A percentile compares a stretch with the other conserved stretches of the same genome.
These are phyloP conservation scores for Malus hybrid DNA, from an alignment of 331 rosid species.

Conservation along the genomic window DNA sequence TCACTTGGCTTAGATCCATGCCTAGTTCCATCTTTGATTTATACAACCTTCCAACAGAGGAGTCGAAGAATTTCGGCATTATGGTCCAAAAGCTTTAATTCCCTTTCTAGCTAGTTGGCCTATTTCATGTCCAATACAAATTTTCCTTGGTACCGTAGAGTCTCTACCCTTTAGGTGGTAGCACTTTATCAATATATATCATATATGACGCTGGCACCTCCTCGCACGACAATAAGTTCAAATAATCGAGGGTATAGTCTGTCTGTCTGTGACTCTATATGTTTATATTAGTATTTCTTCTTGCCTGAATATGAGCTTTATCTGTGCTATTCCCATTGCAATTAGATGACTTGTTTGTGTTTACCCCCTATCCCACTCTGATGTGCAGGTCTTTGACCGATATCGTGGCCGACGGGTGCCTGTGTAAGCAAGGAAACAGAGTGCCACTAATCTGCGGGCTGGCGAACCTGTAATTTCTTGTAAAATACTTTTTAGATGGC, in stretches of 20 bases:
- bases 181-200: neutral
- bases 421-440: constrained; percentile 32
- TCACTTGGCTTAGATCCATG: neutral
- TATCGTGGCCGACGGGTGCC: constrained; percentile 73
- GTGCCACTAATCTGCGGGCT: constrained; percentile 15
- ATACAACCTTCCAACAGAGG: neutral
- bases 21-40: neutral
- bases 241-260: neutral
- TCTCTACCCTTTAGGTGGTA: neutral
- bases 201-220: neutral
- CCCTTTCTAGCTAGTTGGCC: neutral
- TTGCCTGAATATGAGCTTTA: neutral
- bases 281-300: neutral
- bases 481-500: constrained; percentile 30
- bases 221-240: neutral
- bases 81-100: neutral
- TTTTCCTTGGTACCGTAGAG: neutral
- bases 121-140: neutral
- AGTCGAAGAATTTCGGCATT: neutral
- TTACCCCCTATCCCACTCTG: neutral
- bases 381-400: constrained; percentile 61
- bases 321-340: neutral
- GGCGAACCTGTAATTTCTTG: constrained; percentile 38
- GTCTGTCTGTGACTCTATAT: neutral
- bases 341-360: neutral